A percentile compares a stretch with the other conserved stretches of the same genome.
Evolutionary conservation across 1,139 yeast genomes (phyloP).

Genomic region (Candida mesenterica): DNA sequence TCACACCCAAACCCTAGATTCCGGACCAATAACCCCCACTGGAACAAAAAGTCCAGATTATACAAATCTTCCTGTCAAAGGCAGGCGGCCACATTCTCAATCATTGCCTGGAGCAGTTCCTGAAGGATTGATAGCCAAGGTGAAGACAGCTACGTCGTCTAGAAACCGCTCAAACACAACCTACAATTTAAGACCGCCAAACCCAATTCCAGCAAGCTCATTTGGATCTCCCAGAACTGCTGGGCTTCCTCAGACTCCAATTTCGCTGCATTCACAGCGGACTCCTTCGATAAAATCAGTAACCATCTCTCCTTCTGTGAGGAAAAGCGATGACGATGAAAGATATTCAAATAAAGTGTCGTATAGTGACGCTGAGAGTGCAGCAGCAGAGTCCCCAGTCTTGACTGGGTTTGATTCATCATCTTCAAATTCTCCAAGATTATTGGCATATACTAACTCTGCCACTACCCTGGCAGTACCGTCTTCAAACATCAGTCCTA

Average conservation of each 20-base stretch:
- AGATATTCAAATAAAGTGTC: not conserved
- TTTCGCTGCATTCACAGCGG: slow-evolving; percentile 2
- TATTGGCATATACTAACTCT: not conserved
- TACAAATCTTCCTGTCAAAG: slow-evolving; percentile 5
- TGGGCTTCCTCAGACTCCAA: slow-evolving; percentile 4
- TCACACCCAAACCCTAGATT: slow-evolving; percentile 5
- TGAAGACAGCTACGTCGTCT: slow-evolving; percentile 2
- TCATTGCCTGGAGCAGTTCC: slow-evolving; percentile 27
- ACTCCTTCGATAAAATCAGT: slow-evolving; percentile 40
- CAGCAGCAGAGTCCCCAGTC: slow-evolving; percentile 1
- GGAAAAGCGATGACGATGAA: slow-evolving; percentile 12
- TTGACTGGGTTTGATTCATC: not conserved
- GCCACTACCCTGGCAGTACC: not conserved
- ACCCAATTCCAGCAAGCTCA: slow-evolving; percentile 4
- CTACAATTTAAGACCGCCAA: slow-evolving; percentile 17
- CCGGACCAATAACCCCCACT: slow-evolving; percentile 4
- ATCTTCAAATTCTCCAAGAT: not conserved
- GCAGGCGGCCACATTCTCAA: slow-evolving; percentile 33
- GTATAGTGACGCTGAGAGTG: slow-evolving; percentile 1
- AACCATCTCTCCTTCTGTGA: slow-evolving; percentile 39
- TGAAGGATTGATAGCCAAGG: slow-evolving; percentile 6
- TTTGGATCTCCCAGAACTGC: slow-evolving; percentile 3
- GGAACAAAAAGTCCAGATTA: not conserved
- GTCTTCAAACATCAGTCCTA: not conserved
- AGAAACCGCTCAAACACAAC: slow-evolving; percentile 30